Conservation (phyloP, 1,139 yeast genomes). For the Yamadazyma buinensis region DNA sequence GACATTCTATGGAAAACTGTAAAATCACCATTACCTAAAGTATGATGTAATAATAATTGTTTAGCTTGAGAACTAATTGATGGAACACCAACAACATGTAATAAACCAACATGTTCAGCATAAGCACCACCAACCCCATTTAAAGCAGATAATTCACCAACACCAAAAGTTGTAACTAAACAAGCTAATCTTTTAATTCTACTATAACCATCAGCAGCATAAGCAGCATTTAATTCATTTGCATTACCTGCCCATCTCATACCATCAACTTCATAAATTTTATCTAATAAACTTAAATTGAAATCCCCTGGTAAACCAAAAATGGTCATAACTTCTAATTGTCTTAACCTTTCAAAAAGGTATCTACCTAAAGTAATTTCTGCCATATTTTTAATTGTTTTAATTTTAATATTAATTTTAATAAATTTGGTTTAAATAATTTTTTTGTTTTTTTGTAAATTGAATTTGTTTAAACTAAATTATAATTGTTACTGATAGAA, state of each 20-base stretch:
- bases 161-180: slow-evolving; percentile 41
- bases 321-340: slow-evolving; percentile 36
- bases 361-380: slow-evolving; percentile 41
- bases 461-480: too few relatives aligned
- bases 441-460: too few relatives aligned
- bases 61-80: slow-evolving; percentile 36
- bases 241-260: slow-evolving; percentile 43
- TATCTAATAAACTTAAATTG: slow-evolving; percentile 35
- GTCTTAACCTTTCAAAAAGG: slow-evolving; percentile 42
- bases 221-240: slow-evolving; percentile 42
- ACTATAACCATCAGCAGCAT: slow-evolving; percentile 43
- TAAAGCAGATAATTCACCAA: slow-evolving; percentile 39
- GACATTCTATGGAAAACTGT: slow-evolving; percentile 50
- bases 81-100: slow-evolving; percentile 41
- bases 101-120: slow-evolving; percentile 40
- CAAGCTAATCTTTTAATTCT: slow-evolving; percentile 36
- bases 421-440: too few relatives aligned
- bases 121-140: slow-evolving; percentile 42
- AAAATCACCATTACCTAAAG: slow-evolving; percentile 45
- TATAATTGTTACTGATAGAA: too few relatives aligned
- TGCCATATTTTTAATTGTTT: slow-evolving; percentile 19
- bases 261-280: slow-evolving; percentile 35
- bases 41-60: slow-evolving; percentile 40
- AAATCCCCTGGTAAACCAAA: slow-evolving; percentile 45
- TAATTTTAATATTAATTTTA: not conserved